Conservation (phyloP, 1,284 basidiomycete species). For the Papiliotrema terrestris region DNA sequence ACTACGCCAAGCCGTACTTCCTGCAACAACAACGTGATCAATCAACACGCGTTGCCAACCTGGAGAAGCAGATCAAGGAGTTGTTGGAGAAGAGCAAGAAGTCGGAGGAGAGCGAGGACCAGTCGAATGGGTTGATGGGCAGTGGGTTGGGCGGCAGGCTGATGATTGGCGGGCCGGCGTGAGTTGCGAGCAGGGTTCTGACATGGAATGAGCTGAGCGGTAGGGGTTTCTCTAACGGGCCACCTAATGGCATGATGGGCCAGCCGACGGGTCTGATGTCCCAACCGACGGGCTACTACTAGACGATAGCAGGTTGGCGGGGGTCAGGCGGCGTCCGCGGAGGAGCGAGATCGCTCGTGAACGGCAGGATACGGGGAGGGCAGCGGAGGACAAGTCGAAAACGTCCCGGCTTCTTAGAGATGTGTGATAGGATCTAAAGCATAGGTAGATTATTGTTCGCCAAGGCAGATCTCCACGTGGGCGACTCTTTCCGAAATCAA, state of each 20-base stretch:
- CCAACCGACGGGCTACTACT: conserved; percentile 49
- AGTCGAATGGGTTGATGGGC: conserved; percentile 27
- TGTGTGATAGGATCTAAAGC: too few relatives aligned
- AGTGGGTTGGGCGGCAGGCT: conserved; percentile 44
- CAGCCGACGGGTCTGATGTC: conserved; percentile 31
- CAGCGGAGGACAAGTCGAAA: too few relatives aligned
- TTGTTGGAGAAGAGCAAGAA: conserved; percentile 40
- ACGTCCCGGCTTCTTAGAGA: too few relatives aligned
- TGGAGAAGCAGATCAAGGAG: conserved; percentile 48
- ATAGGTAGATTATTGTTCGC: too few relatives aligned
- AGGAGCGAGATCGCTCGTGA: too few relatives aligned
- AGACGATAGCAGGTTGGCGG: too few relatives aligned
- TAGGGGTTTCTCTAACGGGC: conserved; percentile 24
- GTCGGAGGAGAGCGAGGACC: conserved; percentile 32
- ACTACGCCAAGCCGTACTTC: conserved; percentile 94
- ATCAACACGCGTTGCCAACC: conserved; percentile 30
- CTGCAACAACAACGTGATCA: conserved; percentile 73
- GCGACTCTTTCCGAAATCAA: too few relatives aligned
- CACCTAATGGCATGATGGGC: conserved; percentile 21
- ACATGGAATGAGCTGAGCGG: conserved; percentile 1
- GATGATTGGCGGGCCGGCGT: conserved; percentile 47
- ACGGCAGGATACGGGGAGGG: too few relatives aligned
- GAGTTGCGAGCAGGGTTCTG: conserved; percentile 5
- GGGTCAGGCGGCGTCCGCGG: too few relatives aligned
- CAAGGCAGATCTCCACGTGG: too few relatives aligned